Conservation (phyloP, 495 filamentous ascomycete species). For the Neurospora africana region DNA sequence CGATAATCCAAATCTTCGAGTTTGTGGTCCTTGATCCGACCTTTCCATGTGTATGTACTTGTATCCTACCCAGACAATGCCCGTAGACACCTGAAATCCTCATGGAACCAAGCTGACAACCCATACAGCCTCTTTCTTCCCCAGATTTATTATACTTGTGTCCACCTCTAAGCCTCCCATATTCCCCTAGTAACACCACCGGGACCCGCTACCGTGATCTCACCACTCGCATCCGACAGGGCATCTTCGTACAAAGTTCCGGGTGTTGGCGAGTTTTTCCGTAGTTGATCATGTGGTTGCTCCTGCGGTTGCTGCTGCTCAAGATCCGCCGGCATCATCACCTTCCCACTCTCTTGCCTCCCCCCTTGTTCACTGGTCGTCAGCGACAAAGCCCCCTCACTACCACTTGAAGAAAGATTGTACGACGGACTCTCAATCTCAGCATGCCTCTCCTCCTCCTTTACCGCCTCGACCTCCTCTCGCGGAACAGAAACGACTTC, state of each 20-base stretch:
- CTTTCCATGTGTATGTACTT: too few species aligned
- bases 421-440: neutral
- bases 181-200: neutral
- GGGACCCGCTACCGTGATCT: neutral
- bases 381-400: neutral
- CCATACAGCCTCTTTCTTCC: neutral
- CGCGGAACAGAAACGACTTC: neutral
- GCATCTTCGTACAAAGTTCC: neutral
- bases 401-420: neutral
- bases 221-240: neutral
- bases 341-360: neutral
- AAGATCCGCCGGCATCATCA: neutral
- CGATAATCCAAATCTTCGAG: too few species aligned
- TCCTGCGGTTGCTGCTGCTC: neutral
- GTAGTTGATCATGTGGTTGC: neutral
- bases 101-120: neutral
- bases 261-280: neutral
- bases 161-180: neutral
- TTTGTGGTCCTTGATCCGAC: too few species aligned
- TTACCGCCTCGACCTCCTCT: neutral
- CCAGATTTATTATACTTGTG: neutral
- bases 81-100: too few species aligned
- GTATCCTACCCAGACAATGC: too few species aligned
- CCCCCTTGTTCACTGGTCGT: neutral
- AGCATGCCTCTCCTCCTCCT: neutral